Evolutionary conservation across 495 filamentous ascomycete species (phyloP), one percentile per base, ranked within the genome.

Genomic region (Aspergillus coremiiformis): DNA sequence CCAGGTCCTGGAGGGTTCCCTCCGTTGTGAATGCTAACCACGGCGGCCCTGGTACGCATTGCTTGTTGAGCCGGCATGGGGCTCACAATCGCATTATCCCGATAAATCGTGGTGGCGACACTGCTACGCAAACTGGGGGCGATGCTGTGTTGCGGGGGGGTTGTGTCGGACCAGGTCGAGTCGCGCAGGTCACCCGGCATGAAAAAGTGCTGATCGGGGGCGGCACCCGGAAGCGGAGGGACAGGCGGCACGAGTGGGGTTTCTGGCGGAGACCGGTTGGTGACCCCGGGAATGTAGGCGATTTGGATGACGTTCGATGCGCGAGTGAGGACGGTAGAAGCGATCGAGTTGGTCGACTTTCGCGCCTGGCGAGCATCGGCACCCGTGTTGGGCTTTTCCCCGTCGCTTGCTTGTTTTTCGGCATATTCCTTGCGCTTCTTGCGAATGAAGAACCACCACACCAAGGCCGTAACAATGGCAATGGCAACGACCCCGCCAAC

Each of bases 261-360:
- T 24, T 86, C 80, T 9, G 87, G 86, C 1, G 85, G 82, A 4
- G 90, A 90, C 42, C 93, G 80, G 70, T 96, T 96, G 49, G 90
- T 97, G 63, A 97, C 91, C 41, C 93, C 93, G 44, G 93, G 93
- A 57, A 98, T 96, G 67, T 96, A 98, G 39, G 94, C 93, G 66
- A 98, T 98, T 70, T 97, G 93, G 54, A 98, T 98, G 64, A 98
- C 89, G 71, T 98, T 97, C 53, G 92, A 96, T 39, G 93, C 93
- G 42, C 93, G 85, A 5, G 93, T 97, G 49, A 95, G 82, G 48
- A 96, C 89, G 44, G 92, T 96, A 9, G 91, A 96, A 14, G 94
- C 93, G 61, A 97, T 89, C 32, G 91, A 96, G 55, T 83, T 79
- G 48, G 89, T 85, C 4, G 92, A 95, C 59, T 95, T 89, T 30